A percentile compares a stretch with the other conserved stretches of the same genome.
Conservation (phyloP, 768 basidiomycete species). For the Harrya chromipes region DNA sequence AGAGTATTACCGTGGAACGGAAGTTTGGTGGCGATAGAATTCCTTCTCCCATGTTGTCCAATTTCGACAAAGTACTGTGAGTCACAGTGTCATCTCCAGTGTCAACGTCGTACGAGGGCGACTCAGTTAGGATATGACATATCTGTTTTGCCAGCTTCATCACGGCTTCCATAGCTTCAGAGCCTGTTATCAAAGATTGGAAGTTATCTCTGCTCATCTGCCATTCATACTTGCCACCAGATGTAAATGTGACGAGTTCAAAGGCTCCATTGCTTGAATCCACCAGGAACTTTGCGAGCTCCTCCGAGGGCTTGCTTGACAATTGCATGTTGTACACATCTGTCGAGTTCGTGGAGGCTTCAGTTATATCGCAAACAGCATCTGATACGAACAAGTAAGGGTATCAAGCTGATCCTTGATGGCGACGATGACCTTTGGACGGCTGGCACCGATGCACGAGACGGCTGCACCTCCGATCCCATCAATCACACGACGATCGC, state of each 20-base stretch:
- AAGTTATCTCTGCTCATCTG: background rate
- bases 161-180: slow-evolving; percentile 88
- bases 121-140: slow-evolving; percentile 8
- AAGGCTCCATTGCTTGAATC: slow-evolving; percentile 73
- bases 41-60: slow-evolving; percentile 64
- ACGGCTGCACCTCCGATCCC: slow-evolving; percentile 87
- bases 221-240: slow-evolving; percentile 54
- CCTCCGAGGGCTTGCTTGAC: slow-evolving; percentile 77
- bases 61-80: slow-evolving; percentile 66
- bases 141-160: slow-evolving; percentile 82
- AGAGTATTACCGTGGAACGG: slow-evolving; percentile 88
- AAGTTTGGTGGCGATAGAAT: slow-evolving; percentile 75
- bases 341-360: slow-evolving; percentile 32
- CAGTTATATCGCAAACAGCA: background rate
- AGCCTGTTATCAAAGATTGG: slow-evolving; percentile 46
- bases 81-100: background rate
- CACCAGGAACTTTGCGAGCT: slow-evolving; percentile 64
- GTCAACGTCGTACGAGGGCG: slow-evolving; percentile 10
- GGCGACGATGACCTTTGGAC: slow-evolving; percentile 68
- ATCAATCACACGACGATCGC: slow-evolving; percentile 70
- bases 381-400: slow-evolving; percentile 57
- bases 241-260: slow-evolving; percentile 63
- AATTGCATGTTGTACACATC: slow-evolving; percentile 89
- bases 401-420: slow-evolving; percentile 80
- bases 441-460: slow-evolving; percentile 68